Conservation (phyloP, 163 green algal genomes). For the Chlamydomonas reinhardtii region DNA sequence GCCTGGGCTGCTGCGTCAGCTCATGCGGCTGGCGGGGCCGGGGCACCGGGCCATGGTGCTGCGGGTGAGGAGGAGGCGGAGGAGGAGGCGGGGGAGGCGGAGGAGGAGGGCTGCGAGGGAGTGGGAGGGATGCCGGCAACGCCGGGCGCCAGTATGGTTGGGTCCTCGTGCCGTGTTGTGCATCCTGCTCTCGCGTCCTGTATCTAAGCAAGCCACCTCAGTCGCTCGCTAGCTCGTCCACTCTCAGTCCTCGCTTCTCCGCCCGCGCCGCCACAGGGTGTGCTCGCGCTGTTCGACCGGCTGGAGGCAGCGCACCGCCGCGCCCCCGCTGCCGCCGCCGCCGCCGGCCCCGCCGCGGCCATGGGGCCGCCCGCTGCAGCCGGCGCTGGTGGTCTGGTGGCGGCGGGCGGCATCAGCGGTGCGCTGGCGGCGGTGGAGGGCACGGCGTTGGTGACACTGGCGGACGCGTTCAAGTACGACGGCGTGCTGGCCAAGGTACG, state of each 20-base stretch:
- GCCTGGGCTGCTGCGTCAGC: conserved; percentile 33
- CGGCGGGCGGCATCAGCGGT: too few species aligned
- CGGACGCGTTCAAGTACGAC: conserved; percentile 37
- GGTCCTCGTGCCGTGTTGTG: too few species aligned
- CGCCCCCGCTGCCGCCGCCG: background rate
- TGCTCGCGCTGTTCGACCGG: conserved; percentile 21
- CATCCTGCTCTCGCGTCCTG: too few species aligned
- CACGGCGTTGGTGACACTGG: conserved; percentile 34
- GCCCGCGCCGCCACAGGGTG: too few species aligned
- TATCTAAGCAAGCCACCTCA: too few species aligned
- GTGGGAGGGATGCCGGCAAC: background rate
- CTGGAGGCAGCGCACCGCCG: conserved; percentile 9
- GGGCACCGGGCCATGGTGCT: conserved; percentile 20
- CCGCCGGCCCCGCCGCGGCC: background rate
- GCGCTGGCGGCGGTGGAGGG: conserved; percentile 34
- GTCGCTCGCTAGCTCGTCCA: too few species aligned
- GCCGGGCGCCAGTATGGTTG: too few species aligned
- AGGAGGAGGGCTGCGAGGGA: too few species aligned
- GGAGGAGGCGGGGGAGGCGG: background rate
- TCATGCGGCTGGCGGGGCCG: conserved; percentile 35
- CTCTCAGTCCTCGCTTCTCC: too few species aligned
- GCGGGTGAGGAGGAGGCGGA: background rate
- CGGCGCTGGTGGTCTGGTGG: too few species aligned
- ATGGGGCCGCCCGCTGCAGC: too few species aligned
- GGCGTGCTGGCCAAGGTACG: conserved; percentile 11